These are phyloP conservation scores for Pichia norvegensis DNA, from an alignment of 1,139 yeast species.

Conservation along the genomic window DNA sequence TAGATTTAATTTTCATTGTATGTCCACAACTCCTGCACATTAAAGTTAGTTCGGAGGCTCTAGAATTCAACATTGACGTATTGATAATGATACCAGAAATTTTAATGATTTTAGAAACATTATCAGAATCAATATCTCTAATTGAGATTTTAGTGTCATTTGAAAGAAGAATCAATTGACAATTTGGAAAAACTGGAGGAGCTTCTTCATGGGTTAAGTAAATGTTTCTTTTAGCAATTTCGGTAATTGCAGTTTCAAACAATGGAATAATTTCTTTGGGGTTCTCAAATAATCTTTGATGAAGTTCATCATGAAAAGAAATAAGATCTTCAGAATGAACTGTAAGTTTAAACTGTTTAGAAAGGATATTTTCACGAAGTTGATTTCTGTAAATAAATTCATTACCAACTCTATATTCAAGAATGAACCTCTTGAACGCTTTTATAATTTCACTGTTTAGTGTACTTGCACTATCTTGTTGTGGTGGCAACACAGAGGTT, in stretches of 20 bases:
- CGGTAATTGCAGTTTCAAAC: slow-evolving; percentile 85
- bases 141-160: slow-evolving; percentile 67
- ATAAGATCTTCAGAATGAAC: slow-evolving; percentile 83
- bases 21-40: slow-evolving; percentile 88
- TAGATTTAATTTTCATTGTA: slow-evolving; percentile 57
- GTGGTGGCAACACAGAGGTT: slow-evolving; percentile 84
- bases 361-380: slow-evolving; percentile 75
- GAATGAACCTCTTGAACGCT: slow-evolving; percentile 73
- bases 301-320: slow-evolving; percentile 81
- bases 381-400: slow-evolving; percentile 89
- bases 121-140: slow-evolving; percentile 78
- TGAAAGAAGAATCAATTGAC: slow-evolving; percentile 75
- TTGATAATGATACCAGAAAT: slow-evolving; percentile 91
- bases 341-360: slow-evolving; percentile 62
- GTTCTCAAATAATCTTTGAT: slow-evolving; percentile 74
- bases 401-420: slow-evolving; percentile 78
- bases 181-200: slow-evolving; percentile 59
- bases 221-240: slow-evolving; percentile 77
- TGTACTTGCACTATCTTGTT: slow-evolving; percentile 48
- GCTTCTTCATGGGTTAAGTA: slow-evolving; percentile 49
- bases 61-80: slow-evolving; percentile 80
- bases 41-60: slow-evolving; percentile 77
- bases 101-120: slow-evolving; percentile 82
- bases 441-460: slow-evolving; percentile 69
- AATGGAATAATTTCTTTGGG: slow-evolving; percentile 86